phyloP scores from a whole-genome alignment of 768 basidiomycete species.

The Pilatotrama ljubarskyi region DNA sequence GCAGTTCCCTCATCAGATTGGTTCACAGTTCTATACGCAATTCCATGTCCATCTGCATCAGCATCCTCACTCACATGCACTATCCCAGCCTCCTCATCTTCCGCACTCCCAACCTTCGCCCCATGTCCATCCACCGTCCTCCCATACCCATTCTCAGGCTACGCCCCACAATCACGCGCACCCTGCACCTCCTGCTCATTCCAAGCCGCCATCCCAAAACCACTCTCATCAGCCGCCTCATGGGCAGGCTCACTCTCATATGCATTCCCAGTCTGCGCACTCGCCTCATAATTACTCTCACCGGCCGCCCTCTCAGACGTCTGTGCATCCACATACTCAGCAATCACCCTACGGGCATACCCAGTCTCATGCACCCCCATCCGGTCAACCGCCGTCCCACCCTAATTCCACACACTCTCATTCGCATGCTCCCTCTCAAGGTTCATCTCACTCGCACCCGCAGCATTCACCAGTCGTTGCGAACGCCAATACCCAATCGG shows the following conservation, averaged over 20 bases:
- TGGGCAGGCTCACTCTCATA: background rate
- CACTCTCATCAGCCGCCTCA: slow-evolving; percentile 3
- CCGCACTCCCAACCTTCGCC: background rate
- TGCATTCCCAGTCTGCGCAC: background rate
- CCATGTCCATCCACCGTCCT: background rate
- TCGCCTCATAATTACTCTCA: background rate
- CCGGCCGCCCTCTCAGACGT: background rate
- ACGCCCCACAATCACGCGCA: background rate
- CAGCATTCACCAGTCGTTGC: slow-evolving; percentile 5
- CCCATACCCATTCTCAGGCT: slow-evolving; percentile 3
- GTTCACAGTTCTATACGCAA: background rate
- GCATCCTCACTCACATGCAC: background rate
- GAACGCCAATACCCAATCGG: background rate
- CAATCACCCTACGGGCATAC: slow-evolving; percentile 2
- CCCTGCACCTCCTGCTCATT: background rate
- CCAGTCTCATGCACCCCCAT: slow-evolving; percentile 4
- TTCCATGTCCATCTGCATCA: background rate
- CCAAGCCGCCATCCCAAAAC: background rate
- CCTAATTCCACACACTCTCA: slow-evolving; percentile 6
- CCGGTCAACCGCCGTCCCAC: background rate
- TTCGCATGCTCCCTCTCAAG: background rate
- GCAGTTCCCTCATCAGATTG: background rate
- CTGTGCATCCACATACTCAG: slow-evolving; percentile 1
- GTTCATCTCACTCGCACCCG: slow-evolving; percentile 7
- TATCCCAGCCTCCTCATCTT: slow-evolving; percentile 11